Evolutionary conservation across 2,329 filamentous ascomycete genomes (phyloP).

Genomic region (Paraphoma sp.): DNA sequence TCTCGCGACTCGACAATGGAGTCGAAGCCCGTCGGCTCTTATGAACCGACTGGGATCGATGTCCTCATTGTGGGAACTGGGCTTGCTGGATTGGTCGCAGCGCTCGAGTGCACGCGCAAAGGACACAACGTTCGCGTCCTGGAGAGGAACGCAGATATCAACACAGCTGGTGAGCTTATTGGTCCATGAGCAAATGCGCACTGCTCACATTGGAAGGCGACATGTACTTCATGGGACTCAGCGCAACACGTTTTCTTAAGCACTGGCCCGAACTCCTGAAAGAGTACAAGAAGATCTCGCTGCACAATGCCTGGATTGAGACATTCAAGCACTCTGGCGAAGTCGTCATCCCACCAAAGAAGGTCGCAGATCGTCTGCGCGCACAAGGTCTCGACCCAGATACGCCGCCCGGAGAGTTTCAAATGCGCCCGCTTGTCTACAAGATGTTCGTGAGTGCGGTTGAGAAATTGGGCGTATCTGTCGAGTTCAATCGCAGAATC

Average conservation of each 20-base stretch:
- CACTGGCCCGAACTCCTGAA: constrained; percentile 61
- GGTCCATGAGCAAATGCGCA: background rate
- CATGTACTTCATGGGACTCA: constrained; percentile 67
- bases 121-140: constrained; percentile 50
- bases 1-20: constrained; percentile 56
- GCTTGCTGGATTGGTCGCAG: constrained; percentile 46
- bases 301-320: constrained; percentile 63
- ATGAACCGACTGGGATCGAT: constrained; percentile 51
- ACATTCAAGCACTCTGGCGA: constrained; percentile 62
- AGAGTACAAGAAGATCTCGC: constrained; percentile 60
- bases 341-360: constrained; percentile 56
- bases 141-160: constrained; percentile 57
- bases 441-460: constrained; percentile 62
- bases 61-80: constrained; percentile 51
- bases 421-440: constrained; percentile 64
- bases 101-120: constrained; percentile 49
- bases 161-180: constrained; percentile 56
- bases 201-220: constrained; percentile 52
- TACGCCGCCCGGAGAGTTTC: constrained; percentile 61
- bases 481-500: constrained; percentile 52
- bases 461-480: constrained; percentile 51
- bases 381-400: constrained; percentile 53
- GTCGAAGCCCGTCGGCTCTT: constrained; percentile 60
- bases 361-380: constrained; percentile 58
- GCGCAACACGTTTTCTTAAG: constrained; percentile 62